phyloP scores from a whole-genome alignment of 208 protist genomes.

The Acanthamoeba triangularis region DNA sequence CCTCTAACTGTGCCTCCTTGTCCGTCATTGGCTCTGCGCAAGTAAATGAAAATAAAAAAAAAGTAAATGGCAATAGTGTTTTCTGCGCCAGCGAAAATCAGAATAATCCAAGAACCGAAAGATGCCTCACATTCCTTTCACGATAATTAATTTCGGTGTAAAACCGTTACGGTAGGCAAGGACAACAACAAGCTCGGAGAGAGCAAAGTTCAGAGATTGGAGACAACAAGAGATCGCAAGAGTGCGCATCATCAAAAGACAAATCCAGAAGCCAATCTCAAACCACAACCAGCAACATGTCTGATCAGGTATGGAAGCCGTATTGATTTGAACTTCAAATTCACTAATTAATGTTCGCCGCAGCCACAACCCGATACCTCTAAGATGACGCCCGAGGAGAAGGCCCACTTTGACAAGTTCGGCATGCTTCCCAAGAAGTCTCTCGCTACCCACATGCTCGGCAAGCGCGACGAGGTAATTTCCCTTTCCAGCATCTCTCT shows the following conservation, averaged over 20 bases:
- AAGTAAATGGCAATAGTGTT: too few species aligned
- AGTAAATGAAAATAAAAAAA: not conserved
- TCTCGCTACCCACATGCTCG: constrained; percentile 64
- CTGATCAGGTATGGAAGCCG: not conserved
- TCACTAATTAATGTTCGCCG: not conserved
- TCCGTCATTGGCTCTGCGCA: not conserved
- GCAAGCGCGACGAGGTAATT: constrained; percentile 47
- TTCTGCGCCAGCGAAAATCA: too few species aligned
- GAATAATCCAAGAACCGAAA: too few species aligned
- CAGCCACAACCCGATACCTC: constrained; percentile 3
- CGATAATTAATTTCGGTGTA: too few species aligned
- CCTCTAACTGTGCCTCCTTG: not conserved
- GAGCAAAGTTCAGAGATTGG: too few species aligned
- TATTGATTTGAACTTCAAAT: not conserved
- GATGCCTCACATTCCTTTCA: too few species aligned
- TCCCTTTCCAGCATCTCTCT: not conserved
- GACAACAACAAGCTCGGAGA: too few species aligned
- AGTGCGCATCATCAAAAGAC: not conserved
- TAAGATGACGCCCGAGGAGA: constrained; percentile 64
- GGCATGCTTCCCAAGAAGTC: constrained; percentile 75
- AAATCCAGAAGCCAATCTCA: not conserved
- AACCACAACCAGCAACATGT: not conserved
- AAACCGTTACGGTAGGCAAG: too few species aligned
- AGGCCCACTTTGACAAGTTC: constrained; percentile 71
- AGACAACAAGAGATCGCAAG: not conserved